phyloP scores from a whole-genome alignment of 1,284 basidiomycete genomes.

The Irpex rosettiformis region DNA sequence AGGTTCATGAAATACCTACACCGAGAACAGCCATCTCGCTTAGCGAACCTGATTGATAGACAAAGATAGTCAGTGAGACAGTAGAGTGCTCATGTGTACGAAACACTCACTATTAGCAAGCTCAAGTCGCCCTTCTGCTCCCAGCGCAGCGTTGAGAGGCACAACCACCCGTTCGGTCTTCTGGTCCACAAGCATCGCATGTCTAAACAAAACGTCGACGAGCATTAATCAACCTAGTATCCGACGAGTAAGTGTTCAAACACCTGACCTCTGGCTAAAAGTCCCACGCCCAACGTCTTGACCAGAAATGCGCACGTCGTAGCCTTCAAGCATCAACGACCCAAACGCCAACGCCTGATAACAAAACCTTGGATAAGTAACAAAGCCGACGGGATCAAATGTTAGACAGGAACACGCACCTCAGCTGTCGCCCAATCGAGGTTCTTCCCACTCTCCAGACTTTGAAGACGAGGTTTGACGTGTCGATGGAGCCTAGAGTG shows the following conservation, averaged over 20 bases:
- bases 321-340: conserved; percentile 74
- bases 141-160: conserved; percentile 68
- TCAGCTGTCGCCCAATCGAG: conserved; percentile 90
- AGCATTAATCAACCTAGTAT: too few relatives aligned
- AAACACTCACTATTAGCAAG: conserved; percentile 74
- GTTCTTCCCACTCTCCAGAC: conserved; percentile 64
- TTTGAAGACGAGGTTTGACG: conserved; percentile 72
- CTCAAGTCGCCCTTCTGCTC: conserved; percentile 71
- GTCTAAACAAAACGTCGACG: conserved; percentile 35
- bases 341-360: conserved; percentile 79
- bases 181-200: conserved; percentile 90
- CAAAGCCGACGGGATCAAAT: not conserved
- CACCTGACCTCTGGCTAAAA: conserved; percentile 81
- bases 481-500: conserved; percentile 79
- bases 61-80: not conserved
- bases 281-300: conserved; percentile 90
- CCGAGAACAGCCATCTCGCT: conserved; percentile 86
- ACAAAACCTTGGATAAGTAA: not conserved
- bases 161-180: conserved; percentile 73
- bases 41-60: conserved; percentile 62
- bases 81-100: not conserved
- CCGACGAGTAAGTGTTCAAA: too few relatives aligned
- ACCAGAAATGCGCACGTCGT: conserved; percentile 81
- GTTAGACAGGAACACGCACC: conserved; percentile 33
- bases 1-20: conserved; percentile 42